Evolutionary conservation across 345 rosid genomes (phyloP), one percentile per base, ranked within the genome.

Genomic region (Brassica cretica): DNA sequence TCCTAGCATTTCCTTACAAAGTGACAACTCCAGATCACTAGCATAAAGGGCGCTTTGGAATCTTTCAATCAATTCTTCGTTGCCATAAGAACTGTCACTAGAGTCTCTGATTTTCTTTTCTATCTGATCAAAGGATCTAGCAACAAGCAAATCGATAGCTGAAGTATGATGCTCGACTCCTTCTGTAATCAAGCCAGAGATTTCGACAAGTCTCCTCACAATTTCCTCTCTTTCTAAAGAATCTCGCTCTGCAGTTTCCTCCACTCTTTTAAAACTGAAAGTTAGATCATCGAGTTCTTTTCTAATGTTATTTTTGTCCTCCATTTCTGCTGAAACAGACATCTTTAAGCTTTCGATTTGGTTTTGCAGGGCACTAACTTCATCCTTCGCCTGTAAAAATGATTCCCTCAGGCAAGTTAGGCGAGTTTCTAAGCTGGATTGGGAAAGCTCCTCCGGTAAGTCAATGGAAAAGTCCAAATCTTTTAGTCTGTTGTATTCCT

Each of bases 401-500:
- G 94, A 92, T 59, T 89, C 93, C 82, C 78, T 87, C 63, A 94
- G 86, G 93, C 97, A 87, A 76, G 70, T 65, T 75, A 89, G 71
- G 66, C 88, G 82, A 80, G 89, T 74, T 83, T 87, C 90, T 82
- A 86, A 70, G 81, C 91, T 88, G 72, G 88, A 78, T 37, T 81
- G 69, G 44, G 89, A 81, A 35, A 77, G 71, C 70, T 86, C 85
- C 76, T 89, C 89, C 0, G 94, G 95, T 41, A 90, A 37, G 81
- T 92, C 93, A 59, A 90, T 76, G 18, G 75, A 68, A 82, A 83
- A 80, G 65, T 15, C 53, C 61, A 82, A 77, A 73, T 89, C 90
- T 84, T 87, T 88, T 85, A 89, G 78, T 76, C 80, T 92, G 77
- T 74, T 76, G 78, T 83, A 87, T 55, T 89, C 93, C 81, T 78